Base-by-base conservation (phyloP, 2,329 filamentous ascomycete species). In the Tolypocladium endophyticum region DNA sequence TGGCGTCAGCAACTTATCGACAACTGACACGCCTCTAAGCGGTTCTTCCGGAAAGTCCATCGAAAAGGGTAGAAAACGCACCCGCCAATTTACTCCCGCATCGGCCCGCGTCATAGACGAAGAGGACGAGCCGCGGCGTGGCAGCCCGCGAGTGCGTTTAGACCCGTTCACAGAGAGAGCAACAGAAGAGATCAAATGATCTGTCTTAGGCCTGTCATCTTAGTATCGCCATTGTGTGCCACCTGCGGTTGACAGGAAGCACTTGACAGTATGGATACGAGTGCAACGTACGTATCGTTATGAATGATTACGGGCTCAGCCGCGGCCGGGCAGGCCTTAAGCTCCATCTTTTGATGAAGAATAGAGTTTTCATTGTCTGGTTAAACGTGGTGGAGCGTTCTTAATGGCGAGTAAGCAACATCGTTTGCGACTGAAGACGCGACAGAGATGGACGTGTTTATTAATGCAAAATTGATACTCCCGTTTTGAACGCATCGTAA, bases 101-200 rank as follows among this genome's bases (percentile, higher is more conserved):
- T 76, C 79, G 41, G 66, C 71, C n/a, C 78, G 75, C 62, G 75
- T 67, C 11, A 75, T 79, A 20, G 79, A 80, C 45, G 76, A 78
- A 25, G 77, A 81, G 56, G 75, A 81, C 50, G 77, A 80, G 61
- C 73, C 75, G 39, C 72, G 72, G 16, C 70, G 72, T 12, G 62
- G 59, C 6, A 72, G 66, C 52, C 63, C 71, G 16, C 62, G 62
- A 18, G 56, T 64, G 55, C 67, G 63, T 6, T 61, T 69, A 7
- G 62, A 63, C 9, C 60, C 70, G 4, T 64, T 67, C 33, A 55
- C 54, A 28, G 30, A 54, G 33, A n/a, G 41, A 20, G 28, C 23
- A 33, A 41, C 18, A 2, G 47, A 55, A 1, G 47, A 60, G 30
- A 33, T n/a, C 2, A 38, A 38, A 33, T 60, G 38, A 55, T 36